Base-by-base conservation (phyloP, 2,329 filamentous ascomycete genomes). In the Alternaria sp. region DNA sequence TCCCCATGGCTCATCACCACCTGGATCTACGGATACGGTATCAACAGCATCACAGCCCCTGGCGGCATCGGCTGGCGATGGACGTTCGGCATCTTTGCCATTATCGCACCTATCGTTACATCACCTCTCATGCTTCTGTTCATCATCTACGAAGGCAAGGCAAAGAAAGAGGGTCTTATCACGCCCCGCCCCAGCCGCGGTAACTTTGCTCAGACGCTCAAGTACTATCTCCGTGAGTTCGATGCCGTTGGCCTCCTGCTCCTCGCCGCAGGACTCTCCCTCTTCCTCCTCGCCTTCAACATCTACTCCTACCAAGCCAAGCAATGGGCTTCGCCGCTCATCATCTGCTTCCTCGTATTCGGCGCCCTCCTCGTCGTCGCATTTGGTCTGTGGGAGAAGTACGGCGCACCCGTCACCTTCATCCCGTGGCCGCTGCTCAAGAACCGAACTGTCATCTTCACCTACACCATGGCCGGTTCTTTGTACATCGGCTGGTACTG, bases 251-350 rank as follows among this genome's bases (percentile, higher is more conserved):
- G 90, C 13, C 80, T 91, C 19, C 59, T 91, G 19, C 81, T 92
- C 6, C 83, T 91, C 52, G 84, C 86, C 2, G 82, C 81, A 2
- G 90, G 89, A 6, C 85, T 91, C 59, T 83, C 86, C 0, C 80
- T 92, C 15, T 88, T 93, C 74, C 82, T 93, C 15, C 85, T 93
- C 10, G 88, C 90, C 3, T 89, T 93, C 77, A 89, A 84, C 45
- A 82, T 93, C 32, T 78, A 78, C 69, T 69, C 75, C 3, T 70
- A 70, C 53, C 74, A 67, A 72, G 71, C 66, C 52, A 51, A 73
- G 57, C 58, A 66, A 15, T 83, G 81, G 81, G 70, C 63, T 7
- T 75, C 79, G 4, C 69, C 73, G 7, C 66, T 77, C 59, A 81
- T 84, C 66, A 80, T 84, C 67, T 76, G 74, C 72, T 80, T 82